Percentiles rank a stretch among this genome's conserved stretches.
Evolutionary conservation across 164 flowering plant genomes (phyloP).

Genomic region (Annona cherimola): DNA sequence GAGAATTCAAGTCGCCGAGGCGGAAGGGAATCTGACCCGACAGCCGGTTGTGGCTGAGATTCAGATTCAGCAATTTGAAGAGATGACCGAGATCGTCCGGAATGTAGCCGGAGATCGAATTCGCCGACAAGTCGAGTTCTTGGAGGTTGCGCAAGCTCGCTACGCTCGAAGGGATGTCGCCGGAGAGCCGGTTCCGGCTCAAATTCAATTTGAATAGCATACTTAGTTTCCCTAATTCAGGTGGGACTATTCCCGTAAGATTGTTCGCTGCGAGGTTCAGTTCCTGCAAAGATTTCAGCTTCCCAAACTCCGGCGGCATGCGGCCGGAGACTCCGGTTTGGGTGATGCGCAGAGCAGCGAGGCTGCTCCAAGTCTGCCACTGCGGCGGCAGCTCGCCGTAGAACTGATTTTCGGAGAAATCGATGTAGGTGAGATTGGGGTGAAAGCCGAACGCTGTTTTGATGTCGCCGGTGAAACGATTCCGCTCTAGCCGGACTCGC

Average conservation of each 20-base stretch:
- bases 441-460: conserved; percentile 33
- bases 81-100: conserved; percentile 24
- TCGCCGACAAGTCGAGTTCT: conserved; percentile 20
- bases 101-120: conserved; percentile 16
- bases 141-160: conserved; percentile 11
- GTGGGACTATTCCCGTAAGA: conserved; percentile 22
- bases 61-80: conserved; percentile 10
- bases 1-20: conserved; percentile 18
- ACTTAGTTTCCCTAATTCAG: conserved; percentile 9
- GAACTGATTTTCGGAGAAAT: conserved; percentile 18
- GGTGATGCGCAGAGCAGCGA: conserved; percentile 13
- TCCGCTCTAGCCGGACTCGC: conserved; percentile 50
- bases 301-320: conserved; percentile 19
- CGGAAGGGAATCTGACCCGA: conserved; percentile 22
- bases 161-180: conserved; percentile 16
- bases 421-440: conserved; percentile 19
- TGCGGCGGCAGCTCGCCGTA: conserved; percentile 15
- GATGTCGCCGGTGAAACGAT: conserved; percentile 41
- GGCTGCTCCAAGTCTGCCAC: conserved; percentile 17
- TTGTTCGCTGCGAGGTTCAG: conserved; percentile 17
- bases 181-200: conserved; percentile 25
- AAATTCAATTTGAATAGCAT: conserved; percentile 17
- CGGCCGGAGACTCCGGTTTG: conserved; percentile 18
- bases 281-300: conserved; percentile 8
- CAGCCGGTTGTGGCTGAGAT: conserved; percentile 16